phyloP scores from a whole-genome alignment of 352 stramenopile species.

The Pilasporangium apinafurcum region DNA sequence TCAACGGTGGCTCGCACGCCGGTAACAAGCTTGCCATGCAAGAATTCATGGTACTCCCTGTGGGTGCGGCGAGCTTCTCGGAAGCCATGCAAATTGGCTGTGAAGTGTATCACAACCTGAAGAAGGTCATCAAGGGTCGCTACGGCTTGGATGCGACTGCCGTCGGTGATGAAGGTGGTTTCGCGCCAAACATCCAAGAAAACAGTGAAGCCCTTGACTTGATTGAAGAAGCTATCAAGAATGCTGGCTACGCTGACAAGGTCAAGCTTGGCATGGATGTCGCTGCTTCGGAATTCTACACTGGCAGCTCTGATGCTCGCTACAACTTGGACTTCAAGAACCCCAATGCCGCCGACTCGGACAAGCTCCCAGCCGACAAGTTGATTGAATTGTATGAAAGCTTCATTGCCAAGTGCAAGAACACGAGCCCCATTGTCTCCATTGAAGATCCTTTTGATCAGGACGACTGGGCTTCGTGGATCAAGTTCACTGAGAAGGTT shows the following conservation, averaged over 20 bases:
- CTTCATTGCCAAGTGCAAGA: slow-evolving; percentile 84
- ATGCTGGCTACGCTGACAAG: slow-evolving; percentile 95
- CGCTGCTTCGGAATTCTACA: slow-evolving; percentile 98
- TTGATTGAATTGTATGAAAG: slow-evolving; percentile 95
- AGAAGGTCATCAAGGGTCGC: slow-evolving; percentile 98
- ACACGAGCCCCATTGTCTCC: slow-evolving; percentile 96
- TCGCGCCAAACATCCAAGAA: slow-evolving; percentile 96
- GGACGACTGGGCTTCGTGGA: slow-evolving; percentile 97
- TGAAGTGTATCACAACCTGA: slow-evolving; percentile 99
- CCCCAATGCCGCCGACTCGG: slow-evolving; percentile 81
- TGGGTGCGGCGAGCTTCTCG: slow-evolving; percentile 85
- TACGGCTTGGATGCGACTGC: slow-evolving; percentile 98
- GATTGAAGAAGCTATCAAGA: slow-evolving; percentile 96
- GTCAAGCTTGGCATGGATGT: slow-evolving; percentile 97
- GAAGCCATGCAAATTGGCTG: slow-evolving; percentile 98
- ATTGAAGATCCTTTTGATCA: slow-evolving; percentile 99
- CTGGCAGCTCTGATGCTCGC: slow-evolving; percentile 87
- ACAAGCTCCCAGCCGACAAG: slow-evolving; percentile 90
- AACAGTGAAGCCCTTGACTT: slow-evolving; percentile 96
- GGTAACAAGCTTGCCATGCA: slow-evolving; percentile 99
- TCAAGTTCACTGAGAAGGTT: slow-evolving; percentile 87
- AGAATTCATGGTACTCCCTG: slow-evolving; percentile 99
- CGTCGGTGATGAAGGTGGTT: slow-evolving; percentile 99
- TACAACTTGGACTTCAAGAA: slow-evolving; percentile 99
- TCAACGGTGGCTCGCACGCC: slow-evolving; percentile 98